These are phyloP conservation scores for Isatis lusitanica DNA, from an alignment of 441 rosid genomes.

Conservation along the genomic window DNA sequence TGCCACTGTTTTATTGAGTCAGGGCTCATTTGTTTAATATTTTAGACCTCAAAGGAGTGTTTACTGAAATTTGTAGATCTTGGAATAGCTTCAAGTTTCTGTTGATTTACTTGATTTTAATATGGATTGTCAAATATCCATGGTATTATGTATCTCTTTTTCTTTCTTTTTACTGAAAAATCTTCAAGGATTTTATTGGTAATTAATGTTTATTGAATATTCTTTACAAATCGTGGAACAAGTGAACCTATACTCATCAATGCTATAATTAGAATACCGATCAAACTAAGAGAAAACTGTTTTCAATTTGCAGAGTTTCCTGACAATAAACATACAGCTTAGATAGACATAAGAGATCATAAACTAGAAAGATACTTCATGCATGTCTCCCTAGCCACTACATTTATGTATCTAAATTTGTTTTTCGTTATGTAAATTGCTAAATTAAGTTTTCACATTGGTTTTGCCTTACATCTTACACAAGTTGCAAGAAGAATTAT, in stretches of 20 bases:
- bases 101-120: background rate
- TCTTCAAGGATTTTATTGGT: background rate
- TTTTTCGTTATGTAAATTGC: background rate
- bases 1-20: background rate
- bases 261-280: background rate
- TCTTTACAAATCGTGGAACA: background rate
- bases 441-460: background rate
- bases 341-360: background rate
- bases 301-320: background rate
- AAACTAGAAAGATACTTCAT: background rate
- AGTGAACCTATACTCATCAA: background rate
- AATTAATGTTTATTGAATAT: background rate
- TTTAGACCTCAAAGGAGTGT: slow-evolving; percentile 18
- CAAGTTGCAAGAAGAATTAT: background rate
- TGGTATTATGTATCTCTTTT: background rate
- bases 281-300: background rate
- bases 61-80: slow-evolving; percentile 17
- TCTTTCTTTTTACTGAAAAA: background rate
- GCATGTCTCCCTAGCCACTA: background rate
- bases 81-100: background rate
- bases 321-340: background rate
- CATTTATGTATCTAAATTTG: too few species aligned
- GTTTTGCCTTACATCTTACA: background rate
- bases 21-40: background rate
- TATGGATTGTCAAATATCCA: background rate